Evolutionary conservation across 768 basidiomycete species (phyloP).

Genomic region (Macrolepiota dolichaula): DNA sequence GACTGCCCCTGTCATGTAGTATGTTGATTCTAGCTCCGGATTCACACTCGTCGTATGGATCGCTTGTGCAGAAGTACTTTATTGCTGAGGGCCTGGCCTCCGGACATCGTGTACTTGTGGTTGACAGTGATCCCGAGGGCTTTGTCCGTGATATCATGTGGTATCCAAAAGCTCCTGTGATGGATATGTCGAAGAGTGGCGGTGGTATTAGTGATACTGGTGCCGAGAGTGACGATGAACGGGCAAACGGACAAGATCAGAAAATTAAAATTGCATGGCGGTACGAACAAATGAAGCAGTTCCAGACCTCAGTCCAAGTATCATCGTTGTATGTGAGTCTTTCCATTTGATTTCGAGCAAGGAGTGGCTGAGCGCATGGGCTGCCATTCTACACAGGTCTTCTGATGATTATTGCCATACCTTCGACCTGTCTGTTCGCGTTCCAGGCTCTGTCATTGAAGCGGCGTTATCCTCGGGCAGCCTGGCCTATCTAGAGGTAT

Average conservation of each 20-base stretch:
- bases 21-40: constrained; percentile 81
- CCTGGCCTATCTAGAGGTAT: constrained; percentile 5
- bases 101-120: constrained; percentile 65
- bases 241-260: constrained; percentile 39
- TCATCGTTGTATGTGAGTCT: constrained; percentile 44
- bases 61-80: constrained; percentile 85
- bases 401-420: constrained; percentile 60
- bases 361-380: constrained; percentile 4
- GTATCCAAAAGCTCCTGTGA: constrained; percentile 39
- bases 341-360: constrained; percentile 1
- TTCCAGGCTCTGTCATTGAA: constrained; percentile 51
- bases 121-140: constrained; percentile 53
- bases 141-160: constrained; percentile 83
- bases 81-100: constrained; percentile 80
- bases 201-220: constrained; percentile 29
- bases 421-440: constrained; percentile 69
- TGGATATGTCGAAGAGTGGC: constrained; percentile 20
- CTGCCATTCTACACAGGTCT: constrained; percentile 30
- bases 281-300: constrained; percentile 91
- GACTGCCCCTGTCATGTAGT: constrained; percentile 78
- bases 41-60: constrained; percentile 79
- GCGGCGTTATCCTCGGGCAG: constrained; percentile 31
- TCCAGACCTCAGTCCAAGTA: constrained; percentile 75
- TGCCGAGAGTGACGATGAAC: constrained; percentile 29
- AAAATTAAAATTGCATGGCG: constrained; percentile 97